Base-by-base conservation (phyloP, 1,284 basidiomycete species). In the Sphaerobolus stellatus region DNA sequence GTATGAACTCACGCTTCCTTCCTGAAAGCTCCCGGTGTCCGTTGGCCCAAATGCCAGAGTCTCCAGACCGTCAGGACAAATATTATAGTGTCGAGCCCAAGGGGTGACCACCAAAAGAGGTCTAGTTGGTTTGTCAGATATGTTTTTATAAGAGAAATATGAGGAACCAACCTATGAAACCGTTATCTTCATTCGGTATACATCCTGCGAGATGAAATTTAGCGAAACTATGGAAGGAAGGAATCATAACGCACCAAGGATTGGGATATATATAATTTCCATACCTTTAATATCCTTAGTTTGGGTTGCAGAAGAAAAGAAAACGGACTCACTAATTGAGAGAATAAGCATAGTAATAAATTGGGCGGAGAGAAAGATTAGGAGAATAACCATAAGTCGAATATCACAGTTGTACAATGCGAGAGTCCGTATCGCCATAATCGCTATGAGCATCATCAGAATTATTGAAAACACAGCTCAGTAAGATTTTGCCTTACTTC, bases 391-490 rank as follows among this genome's bases (percentile, higher is more conserved):
- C 38, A 27, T 4, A 5, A 51, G 24, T 24, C 16, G 22, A 16
- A 16, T 51, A 43, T 51, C 41, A 34, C 49, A 18, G 16, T 38
- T 36, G 38, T 51, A 51, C 9, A 51, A 27, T 28, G 49, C 49
- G 25, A 25, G 28, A 11, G 36, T 51, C n/a, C 49, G 30, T 8
- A 51, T 18, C 16, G 25, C 24, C 49, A 51, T 51, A 7, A 51
- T 25, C 22, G 27, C 49, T 51, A 18, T 14, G 30, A 16, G 30
- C 2, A 31, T 13, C n/a, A 41, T 22, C 27, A 24, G 14, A 6
- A 9, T 34, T 36, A 22, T n/a, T n/a, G 24, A 33, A 16, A 7
- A 20, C 8, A 31, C 14, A 14, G 6, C 20, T 8, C 5, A 14
- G 7, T 16, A 33, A 16, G 30, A 22, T 31, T 16, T n/a, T 13